phyloP scores from a whole-genome alignment of 345 rosid genomes.

The Dipteronia sinensis region DNA sequence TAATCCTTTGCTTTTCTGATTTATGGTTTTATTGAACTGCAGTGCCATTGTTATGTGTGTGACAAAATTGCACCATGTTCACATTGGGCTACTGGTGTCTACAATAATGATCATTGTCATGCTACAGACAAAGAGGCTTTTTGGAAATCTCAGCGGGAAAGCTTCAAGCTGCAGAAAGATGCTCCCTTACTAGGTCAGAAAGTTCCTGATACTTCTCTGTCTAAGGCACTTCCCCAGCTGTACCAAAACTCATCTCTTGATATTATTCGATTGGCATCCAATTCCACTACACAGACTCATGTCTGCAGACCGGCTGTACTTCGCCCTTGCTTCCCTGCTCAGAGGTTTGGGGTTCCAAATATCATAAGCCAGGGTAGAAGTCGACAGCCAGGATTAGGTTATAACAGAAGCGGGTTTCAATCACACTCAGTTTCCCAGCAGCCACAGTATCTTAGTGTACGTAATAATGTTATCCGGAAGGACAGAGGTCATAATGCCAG shows the following conservation, averaged over 20 bases:
- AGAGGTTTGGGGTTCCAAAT: slow-evolving; percentile 28
- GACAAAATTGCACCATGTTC: slow-evolving; percentile 79
- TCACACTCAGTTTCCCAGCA: slow-evolving; percentile 27
- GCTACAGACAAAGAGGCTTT: slow-evolving; percentile 67
- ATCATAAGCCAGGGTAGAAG: slow-evolving; percentile 32
- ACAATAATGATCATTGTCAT: slow-evolving; percentile 65
- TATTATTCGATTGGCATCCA: slow-evolving; percentile 18
- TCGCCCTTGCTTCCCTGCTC: slow-evolving; percentile 51
- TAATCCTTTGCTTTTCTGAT: slow-evolving; percentile 5
- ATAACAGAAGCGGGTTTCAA: slow-evolving; percentile 25
- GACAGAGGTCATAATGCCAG: slow-evolving; percentile 34
- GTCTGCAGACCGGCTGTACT: slow-evolving; percentile 19
- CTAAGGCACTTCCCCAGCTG: slow-evolving; percentile 23
- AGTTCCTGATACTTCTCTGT: slow-evolving; percentile 17
- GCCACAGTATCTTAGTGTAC: slow-evolving; percentile 26
- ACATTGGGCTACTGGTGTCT: slow-evolving; percentile 56
- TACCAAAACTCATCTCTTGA: slow-evolving; percentile 28
- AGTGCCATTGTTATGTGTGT: slow-evolving; percentile 94
- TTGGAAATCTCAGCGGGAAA: slow-evolving; percentile 66
- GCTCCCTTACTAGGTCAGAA: slow-evolving; percentile 29
- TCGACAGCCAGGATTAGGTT: slow-evolving; percentile 13
- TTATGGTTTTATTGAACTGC: slow-evolving; percentile 28
- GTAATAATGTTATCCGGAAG: slow-evolving; percentile 30
- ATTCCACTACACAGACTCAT: slow-evolving; percentile 17
- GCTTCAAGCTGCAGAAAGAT: slow-evolving; percentile 35